These are phyloP conservation scores for Neonectria coccinea DNA, from an alignment of 2,329 filamentous ascomycete genomes.

Conservation along the genomic window DNA sequence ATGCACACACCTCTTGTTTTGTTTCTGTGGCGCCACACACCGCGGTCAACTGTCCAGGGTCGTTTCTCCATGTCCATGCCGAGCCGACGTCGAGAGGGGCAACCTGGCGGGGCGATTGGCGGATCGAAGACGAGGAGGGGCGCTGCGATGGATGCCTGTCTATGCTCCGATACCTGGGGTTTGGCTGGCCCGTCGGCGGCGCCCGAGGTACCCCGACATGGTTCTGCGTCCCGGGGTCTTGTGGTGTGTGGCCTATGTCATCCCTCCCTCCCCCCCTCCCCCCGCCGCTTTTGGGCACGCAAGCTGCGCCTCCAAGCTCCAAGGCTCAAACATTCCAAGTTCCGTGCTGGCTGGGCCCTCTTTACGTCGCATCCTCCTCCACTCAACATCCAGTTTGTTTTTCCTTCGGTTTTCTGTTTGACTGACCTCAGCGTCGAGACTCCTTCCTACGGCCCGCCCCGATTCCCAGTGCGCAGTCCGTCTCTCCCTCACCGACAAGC, in stretches of 20 bases:
- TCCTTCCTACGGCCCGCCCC: slow-evolving; percentile 12
- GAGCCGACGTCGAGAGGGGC: slow-evolving; percentile 44
- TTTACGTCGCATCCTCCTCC: slow-evolving; percentile 39
- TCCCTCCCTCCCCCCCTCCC: slow-evolving; percentile 34
- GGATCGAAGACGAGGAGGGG: slow-evolving; percentile 30
- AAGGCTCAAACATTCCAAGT: slow-evolving; percentile 31
- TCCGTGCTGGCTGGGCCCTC: slow-evolving; percentile 33
- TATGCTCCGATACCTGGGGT: slow-evolving; percentile 17
- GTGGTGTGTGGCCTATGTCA: slow-evolving; percentile 39
- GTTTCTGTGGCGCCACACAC: slow-evolving; percentile 25
- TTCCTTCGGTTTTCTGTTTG: slow-evolving; percentile 19
- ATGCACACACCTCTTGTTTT: slow-evolving; percentile 21
- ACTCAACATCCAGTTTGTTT: slow-evolving; percentile 31
- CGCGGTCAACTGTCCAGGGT: slow-evolving; percentile 28
- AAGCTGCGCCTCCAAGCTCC: slow-evolving; percentile 45
- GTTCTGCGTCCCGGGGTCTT: slow-evolving; percentile 1
- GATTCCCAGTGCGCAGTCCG: slow-evolving; percentile 18
- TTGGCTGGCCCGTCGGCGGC: slow-evolving; percentile 9
- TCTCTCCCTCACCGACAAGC: slow-evolving; percentile 15
- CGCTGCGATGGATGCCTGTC: slow-evolving; percentile 16
- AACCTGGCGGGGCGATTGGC: slow-evolving; percentile 41
- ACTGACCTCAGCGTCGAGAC: slow-evolving; percentile 27
- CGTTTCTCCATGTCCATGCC: slow-evolving; percentile 10
- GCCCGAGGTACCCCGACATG: slow-evolving; percentile 25
- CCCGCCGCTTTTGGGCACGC: slow-evolving; percentile 32